Evolutionary conservation across 2,329 filamentous ascomycete species (phyloP).

Genomic region (Trichoderma guizhouense): DNA sequence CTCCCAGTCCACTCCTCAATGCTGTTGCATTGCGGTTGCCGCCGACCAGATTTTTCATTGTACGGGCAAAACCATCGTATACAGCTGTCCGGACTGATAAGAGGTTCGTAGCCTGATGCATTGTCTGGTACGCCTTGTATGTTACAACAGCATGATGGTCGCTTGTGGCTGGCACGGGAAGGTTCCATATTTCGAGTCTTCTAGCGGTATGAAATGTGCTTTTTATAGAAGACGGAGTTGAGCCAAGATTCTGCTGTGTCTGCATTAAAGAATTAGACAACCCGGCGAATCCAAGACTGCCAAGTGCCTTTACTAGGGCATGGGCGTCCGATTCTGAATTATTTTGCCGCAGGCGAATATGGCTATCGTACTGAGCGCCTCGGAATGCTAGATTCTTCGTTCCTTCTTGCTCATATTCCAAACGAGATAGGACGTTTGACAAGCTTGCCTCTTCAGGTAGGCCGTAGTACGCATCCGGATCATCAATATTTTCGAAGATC

Average conservation of each 20-base stretch:
- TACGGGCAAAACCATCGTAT: slow-evolving; percentile 59
- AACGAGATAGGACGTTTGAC: slow-evolving; percentile 70
- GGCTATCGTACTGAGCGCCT: slow-evolving; percentile 85
- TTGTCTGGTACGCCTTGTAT: slow-evolving; percentile 76
- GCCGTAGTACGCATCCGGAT: slow-evolving; percentile 95
- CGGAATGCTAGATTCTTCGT: slow-evolving; percentile 85
- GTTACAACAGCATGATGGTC: slow-evolving; percentile 64
- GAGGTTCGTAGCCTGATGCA: slow-evolving; percentile 64
- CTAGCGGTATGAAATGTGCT: slow-evolving; percentile 76
- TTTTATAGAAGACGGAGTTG: slow-evolving; percentile 58
- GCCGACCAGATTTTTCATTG: slow-evolving; percentile 55
- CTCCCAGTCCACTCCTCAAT: slow-evolving; percentile 55
- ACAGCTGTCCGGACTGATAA: slow-evolving; percentile 53
- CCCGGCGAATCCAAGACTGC: slow-evolving; percentile 78
- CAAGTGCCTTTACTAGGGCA: slow-evolving; percentile 72
- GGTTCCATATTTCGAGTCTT: slow-evolving; percentile 86
- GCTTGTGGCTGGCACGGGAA: slow-evolving; percentile 66
- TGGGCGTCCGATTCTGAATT: slow-evolving; percentile 58
- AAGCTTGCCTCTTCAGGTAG: slow-evolving; percentile 75
- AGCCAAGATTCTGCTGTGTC: slow-evolving; percentile 59
- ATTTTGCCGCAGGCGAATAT: slow-evolving; percentile 61
- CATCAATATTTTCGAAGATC: slow-evolving; percentile 90
- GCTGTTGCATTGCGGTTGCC: slow-evolving; percentile 48
- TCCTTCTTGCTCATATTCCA: slow-evolving; percentile 88
- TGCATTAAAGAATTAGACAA: slow-evolving; percentile 77